Base-by-base conservation (phyloP, 495 filamentous ascomycete species). In the Lindgomyces ingoldianus region DNA sequence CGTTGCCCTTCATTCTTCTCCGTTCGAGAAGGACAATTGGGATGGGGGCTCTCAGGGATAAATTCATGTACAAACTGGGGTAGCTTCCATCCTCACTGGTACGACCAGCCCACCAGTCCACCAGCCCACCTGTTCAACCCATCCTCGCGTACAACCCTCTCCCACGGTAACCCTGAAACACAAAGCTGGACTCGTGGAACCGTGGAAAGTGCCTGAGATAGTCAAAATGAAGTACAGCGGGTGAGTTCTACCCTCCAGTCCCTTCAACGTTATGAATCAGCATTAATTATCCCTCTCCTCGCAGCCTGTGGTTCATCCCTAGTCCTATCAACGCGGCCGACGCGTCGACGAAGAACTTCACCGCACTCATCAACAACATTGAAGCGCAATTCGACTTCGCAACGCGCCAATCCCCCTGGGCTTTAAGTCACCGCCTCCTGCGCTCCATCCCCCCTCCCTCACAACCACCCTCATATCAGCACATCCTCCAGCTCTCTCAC, bases 221-320 rank as follows among this genome's bases (percentile, higher is more conserved):
- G 25, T 27, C 30, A 67, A 42, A 24, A 67, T 67, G 64, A 61
- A 56, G 27, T 62, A 61, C 51, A 57, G 57, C 57, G 50, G 64
- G 63, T 59, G 45, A 9, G 62, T 18, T 16, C 25, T 8, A 6
- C 44, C 44, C 6, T 26, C 44, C 24, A 27, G 1, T 14, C 10
- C 16, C 29, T 45, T 22, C n/a, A n/a, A n/a, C n/a, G n/a, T n/a
- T n/a, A n/a, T n/a, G n/a, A n/a, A n/a, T n/a, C n/a, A n/a, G n/a
- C n/a, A n/a, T n/a, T n/a, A n/a, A n/a, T n/a, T n/a, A n/a, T n/a
- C n/a, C n/a, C n/a, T n/a, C n/a, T n/a, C 53, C 52, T 14, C 25
- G 11, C 30, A 60, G 63, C 21, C 36, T 68, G n/a, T 68, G 42
- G 58, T 59, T 62, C 65, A 47, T 68, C 46, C 46, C 65, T 45